Percentiles rank a stretch among this genome's conserved stretches.
phyloP scores from a whole-genome alignment of 805 yeast genomes.

The Ogataea dorogensis region DNA sequence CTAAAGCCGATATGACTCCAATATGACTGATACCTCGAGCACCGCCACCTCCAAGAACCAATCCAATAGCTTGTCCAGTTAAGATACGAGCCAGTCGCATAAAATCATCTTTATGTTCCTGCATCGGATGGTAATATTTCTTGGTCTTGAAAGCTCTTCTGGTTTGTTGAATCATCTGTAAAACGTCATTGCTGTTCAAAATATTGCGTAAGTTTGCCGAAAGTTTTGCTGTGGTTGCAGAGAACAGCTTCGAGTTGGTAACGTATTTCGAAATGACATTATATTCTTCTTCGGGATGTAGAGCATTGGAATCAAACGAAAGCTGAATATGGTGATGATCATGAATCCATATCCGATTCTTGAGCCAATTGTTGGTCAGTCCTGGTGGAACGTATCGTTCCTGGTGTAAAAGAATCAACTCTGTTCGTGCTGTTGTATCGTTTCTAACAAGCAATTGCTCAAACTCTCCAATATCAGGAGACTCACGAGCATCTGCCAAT shows the following conservation, averaged over 20 bases:
- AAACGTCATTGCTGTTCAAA: constrained; percentile 29
- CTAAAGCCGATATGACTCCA: constrained; percentile 88
- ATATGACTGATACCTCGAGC: constrained; percentile 92
- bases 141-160: constrained; percentile 24
- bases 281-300: constrained; percentile 20
- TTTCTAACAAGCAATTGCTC: constrained; percentile 72
- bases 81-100: constrained; percentile 83
- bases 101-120: constrained; percentile 81
- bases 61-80: constrained; percentile 91
- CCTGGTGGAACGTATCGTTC: constrained; percentile 85
- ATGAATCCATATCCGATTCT: constrained; percentile 84
- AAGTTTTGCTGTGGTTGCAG: constrained; percentile 27
- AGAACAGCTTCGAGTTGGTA: constrained; percentile 14
- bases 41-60: constrained; percentile 97
- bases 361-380: constrained; percentile 79
- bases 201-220: constrained; percentile 28
- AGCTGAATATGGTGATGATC: constrained; percentile 91
- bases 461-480: constrained; percentile 78
- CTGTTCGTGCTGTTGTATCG: constrained; percentile 84
- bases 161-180: constrained; percentile 30
- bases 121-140: constrained; percentile 35
- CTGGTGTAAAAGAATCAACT: constrained; percentile 78
- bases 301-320: constrained; percentile 24
- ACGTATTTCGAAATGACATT: constrained; percentile 8
- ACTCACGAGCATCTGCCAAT: constrained; percentile 77